These are phyloP conservation scores for Rosellinia necatrix DNA, from an alignment of 2,329 filamentous ascomycete genomes.

Conservation along the genomic window DNA sequence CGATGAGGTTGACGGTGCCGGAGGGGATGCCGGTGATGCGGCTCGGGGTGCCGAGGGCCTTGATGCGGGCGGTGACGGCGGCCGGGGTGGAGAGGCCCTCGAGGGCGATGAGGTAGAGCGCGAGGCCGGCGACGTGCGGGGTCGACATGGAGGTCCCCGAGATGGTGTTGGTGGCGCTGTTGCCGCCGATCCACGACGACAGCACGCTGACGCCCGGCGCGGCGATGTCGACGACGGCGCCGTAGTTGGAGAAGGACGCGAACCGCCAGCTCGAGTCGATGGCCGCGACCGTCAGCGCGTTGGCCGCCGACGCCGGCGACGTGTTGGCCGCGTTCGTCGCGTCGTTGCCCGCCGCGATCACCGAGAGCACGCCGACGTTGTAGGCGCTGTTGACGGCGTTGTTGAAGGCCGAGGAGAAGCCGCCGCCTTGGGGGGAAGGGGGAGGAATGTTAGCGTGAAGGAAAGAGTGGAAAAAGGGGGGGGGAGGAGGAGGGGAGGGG, in stretches of 20 bases:
- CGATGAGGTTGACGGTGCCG: slow-evolving; percentile 34
- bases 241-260: slow-evolving; percentile 57
- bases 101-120: slow-evolving; percentile 57
- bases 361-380: slow-evolving; percentile 53
- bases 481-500: neutral
- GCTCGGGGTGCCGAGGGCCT: slow-evolving; percentile 33
- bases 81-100: slow-evolving; percentile 49
- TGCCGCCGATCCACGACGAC: slow-evolving; percentile 48
- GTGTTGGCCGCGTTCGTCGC: slow-evolving; percentile 44
- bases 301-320: slow-evolving; percentile 56
- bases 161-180: slow-evolving; percentile 48
- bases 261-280: slow-evolving; percentile 46
- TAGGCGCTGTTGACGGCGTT: slow-evolving; percentile 53
- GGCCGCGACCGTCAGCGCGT: slow-evolving; percentile 58
- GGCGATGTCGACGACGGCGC: slow-evolving; percentile 48
- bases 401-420: slow-evolving; percentile 54
- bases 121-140: slow-evolving; percentile 65
- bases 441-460: too few species aligned
- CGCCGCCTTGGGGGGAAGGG: too few species aligned
- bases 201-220: slow-evolving; percentile 49
- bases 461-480: neutral
- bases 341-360: slow-evolving; percentile 62
- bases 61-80: slow-evolving; percentile 36
- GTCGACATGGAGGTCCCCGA: slow-evolving; percentile 67
- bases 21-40: slow-evolving; percentile 29